Evolutionary conservation across 2,329 filamentous ascomycete species (phyloP).

Genomic region (Colletotrichum gigasporum): DNA sequence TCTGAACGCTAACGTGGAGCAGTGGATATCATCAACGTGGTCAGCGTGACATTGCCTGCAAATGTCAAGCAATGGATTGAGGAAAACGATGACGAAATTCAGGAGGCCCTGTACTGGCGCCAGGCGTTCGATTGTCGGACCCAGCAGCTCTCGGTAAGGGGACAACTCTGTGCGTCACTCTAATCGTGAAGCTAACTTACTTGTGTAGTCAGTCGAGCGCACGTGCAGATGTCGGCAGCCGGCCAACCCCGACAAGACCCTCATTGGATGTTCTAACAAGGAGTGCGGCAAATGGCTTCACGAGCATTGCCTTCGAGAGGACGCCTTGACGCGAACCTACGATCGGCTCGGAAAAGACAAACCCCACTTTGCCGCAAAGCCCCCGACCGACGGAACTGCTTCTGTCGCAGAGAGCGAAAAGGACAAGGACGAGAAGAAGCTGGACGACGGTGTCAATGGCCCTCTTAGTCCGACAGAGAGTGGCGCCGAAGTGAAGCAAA

Average conservation of each 20-base stretch:
- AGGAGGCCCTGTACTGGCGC: slow-evolving; percentile 69
- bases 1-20: slow-evolving; percentile 36
- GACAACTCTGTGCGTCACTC: not conserved
- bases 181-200: slow-evolving; percentile 1
- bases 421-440: slow-evolving; percentile 35
- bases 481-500: slow-evolving; percentile 59
- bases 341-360: slow-evolving; percentile 59
- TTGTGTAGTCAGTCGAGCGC: slow-evolving; percentile 58
- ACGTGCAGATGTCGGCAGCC: slow-evolving; percentile 69
- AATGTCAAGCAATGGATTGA: slow-evolving; percentile 76
- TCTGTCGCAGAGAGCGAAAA: slow-evolving; percentile 45
- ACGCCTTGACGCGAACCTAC: slow-evolving; percentile 60
- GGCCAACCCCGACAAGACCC: slow-evolving; percentile 68
- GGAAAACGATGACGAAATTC: slow-evolving; percentile 70
- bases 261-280: slow-evolving; percentile 66
- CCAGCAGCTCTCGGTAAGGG: slow-evolving; percentile 67
- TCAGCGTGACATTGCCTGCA: slow-evolving; percentile 71
- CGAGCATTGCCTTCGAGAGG: slow-evolving; percentile 68
- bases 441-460: slow-evolving; percentile 24
- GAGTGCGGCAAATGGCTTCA: slow-evolving; percentile 71
- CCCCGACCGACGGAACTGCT: slow-evolving; percentile 27
- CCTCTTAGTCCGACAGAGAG: slow-evolving; percentile 63
- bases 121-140: slow-evolving; percentile 69
- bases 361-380: slow-evolving; percentile 53
- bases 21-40: slow-evolving; percentile 80